Base-by-base conservation (phyloP, 208 protist genomes). In the Novymonas esmeraldas region DNA sequence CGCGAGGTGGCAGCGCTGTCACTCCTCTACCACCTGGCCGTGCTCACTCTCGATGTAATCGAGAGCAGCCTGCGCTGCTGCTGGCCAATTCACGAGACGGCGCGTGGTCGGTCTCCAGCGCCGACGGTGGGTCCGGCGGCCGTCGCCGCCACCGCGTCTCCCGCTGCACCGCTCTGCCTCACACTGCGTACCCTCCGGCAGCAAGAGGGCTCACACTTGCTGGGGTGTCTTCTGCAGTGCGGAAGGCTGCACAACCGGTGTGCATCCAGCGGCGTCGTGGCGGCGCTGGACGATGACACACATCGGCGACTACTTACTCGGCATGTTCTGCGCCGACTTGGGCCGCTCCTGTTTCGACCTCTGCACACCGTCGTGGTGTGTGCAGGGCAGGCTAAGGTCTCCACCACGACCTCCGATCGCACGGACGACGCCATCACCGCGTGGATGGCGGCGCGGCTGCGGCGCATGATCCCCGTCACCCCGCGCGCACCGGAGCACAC, bases 181-280 rank as follows among this genome's bases (percentile, higher is more conserved):
- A 0, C 38, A 3, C 50, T 73, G 24, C n/a, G 22, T 9, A 24
- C 39, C 2, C 54, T 60, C 0, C 60, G 58, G 2, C 58, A 64
- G 70, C 33, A 66, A 22, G 70, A 69, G 39, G 70, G 70, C 61
- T 69, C 61, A 3, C 44, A 51, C 34, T 41, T 76, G 13, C 49
- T 76, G 20, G 26, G n/a, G 20, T 44, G 56, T 44, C 41, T 76
- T 5, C 51, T 76, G 10, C 60, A 28, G 16, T 52, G 2, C 28
- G 52, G 39, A 16, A 45, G 16, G 39, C 10, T 45, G 39, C 39
- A 45, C 16, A 9, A 29, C 31, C 46, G 46, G 13, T 48, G 61
- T 14, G 29, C 14, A 10, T 2, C 2, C 42, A 16, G 48, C n/a
- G 20, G 5, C 45, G 5, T 34, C 16, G 33, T 39, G 33, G 14